Percentiles rank a stretch among this genome's conserved stretches.
phyloP scores from a whole-genome alignment of 306 rosid species.

The Astragalus glycyphyllos region DNA sequence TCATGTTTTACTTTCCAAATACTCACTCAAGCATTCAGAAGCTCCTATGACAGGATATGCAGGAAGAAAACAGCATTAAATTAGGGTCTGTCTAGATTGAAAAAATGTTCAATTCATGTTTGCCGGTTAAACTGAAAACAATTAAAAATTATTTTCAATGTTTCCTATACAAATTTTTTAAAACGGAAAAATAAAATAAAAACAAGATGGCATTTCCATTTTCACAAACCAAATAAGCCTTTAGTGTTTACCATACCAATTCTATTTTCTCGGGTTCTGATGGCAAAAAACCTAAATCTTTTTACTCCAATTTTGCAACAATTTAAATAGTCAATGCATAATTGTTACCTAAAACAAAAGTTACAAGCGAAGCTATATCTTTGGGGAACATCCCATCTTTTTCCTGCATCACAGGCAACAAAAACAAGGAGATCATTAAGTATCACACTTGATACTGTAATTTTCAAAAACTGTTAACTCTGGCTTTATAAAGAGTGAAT shows the following conservation, averaged over 20 bases:
- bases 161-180: too few species aligned
- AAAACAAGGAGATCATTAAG: constrained; percentile 33
- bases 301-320: constrained; percentile 11
- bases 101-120: too few species aligned
- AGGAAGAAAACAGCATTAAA: not conserved
- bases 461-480: constrained; percentile 11
- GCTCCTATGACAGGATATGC: not conserved
- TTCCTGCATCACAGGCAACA: constrained; percentile 62
- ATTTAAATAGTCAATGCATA: constrained; percentile 2
- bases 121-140: too few species aligned
- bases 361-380: constrained; percentile 52
- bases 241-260: not conserved
- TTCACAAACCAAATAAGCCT: not conserved
- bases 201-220: not conserved
- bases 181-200: too few species aligned
- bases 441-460: constrained; percentile 10
- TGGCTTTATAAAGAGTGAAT: not conserved
- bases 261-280: not conserved
- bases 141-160: too few species aligned
- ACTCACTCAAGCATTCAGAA: too few species aligned
- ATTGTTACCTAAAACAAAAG: constrained; percentile 87
- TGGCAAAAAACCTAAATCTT: not conserved
- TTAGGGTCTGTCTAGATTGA: too few species aligned
- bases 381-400: constrained; percentile 43
- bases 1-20: too few species aligned